phyloP scores from a whole-genome alignment of 2,329 filamentous ascomycete genomes.

The Aspergillus floridensis region DNA sequence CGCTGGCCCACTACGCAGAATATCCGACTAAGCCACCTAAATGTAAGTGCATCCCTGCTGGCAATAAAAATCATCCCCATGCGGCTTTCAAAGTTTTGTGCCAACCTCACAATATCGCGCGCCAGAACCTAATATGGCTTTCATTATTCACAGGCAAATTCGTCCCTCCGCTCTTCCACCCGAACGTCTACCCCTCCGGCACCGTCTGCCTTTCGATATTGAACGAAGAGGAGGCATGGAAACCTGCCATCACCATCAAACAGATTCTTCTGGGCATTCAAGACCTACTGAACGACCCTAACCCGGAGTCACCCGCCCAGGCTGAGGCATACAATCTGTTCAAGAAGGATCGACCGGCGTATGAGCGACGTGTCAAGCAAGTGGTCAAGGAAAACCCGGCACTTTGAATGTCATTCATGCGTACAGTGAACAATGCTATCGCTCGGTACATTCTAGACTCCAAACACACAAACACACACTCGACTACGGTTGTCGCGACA shows the following conservation, averaged over 20 bases:
- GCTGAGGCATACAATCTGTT: slow-evolving; percentile 97
- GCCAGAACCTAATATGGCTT: not conserved
- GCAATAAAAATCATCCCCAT: not conserved
- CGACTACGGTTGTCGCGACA: not conserved
- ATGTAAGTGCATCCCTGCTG: slow-evolving; percentile 61
- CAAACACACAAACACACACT: not conserved
- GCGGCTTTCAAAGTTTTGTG: not conserved
- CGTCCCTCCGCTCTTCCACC: slow-evolving; percentile 90
- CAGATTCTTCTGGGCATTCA: slow-evolving; percentile 96
- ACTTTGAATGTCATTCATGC: slow-evolving; percentile 49
- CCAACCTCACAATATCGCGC: not conserved
- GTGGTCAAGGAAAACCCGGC: slow-evolving; percentile 88
- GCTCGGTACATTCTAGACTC: not conserved
- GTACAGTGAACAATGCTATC: not conserved
- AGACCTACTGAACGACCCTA: slow-evolving; percentile 91
- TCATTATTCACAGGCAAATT: slow-evolving; percentile 73
- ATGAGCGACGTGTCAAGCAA: slow-evolving; percentile 81
- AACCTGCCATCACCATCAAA: slow-evolving; percentile 96
- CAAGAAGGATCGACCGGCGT: slow-evolving; percentile 82
- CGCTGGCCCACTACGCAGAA: slow-evolving; percentile 54
- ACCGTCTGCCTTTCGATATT: slow-evolving; percentile 96
- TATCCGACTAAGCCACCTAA: slow-evolving; percentile 99
- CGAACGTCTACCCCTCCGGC: slow-evolving; percentile 96
- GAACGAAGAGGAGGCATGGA: slow-evolving; percentile 98
- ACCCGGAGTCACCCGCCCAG: slow-evolving; percentile 93